A percentile compares a stretch with the other conserved stretches of the same genome.
These are phyloP conservation scores for Blastocystis sp. DNA, from an alignment of 352 stramenopile genomes.

Conservation along the genomic window DNA sequence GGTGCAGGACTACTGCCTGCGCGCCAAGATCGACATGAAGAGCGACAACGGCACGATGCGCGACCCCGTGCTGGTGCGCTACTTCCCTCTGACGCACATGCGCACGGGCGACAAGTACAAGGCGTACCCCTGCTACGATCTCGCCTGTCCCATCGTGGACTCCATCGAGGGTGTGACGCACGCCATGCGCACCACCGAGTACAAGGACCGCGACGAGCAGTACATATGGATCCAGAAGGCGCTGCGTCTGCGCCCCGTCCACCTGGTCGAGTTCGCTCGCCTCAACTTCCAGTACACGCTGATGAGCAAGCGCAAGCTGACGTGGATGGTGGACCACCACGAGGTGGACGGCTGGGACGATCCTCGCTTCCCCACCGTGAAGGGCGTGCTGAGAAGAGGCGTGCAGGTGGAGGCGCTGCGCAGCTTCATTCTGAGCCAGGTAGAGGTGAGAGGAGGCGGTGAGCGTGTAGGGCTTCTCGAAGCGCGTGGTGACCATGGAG, in stretches of 20 bases:
- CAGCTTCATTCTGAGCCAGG: constrained; percentile 95
- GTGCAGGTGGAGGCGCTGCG: constrained; percentile 92
- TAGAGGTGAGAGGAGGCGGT: background rate
- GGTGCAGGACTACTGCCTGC: constrained; percentile 85
- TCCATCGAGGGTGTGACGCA: constrained; percentile 97
- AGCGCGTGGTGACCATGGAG: constrained; percentile 96
- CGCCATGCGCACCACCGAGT: constrained; percentile 97
- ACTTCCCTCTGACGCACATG: constrained; percentile 84
- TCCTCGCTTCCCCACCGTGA: constrained; percentile 96
- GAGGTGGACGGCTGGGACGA: constrained; percentile 96
- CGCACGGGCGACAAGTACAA: constrained; percentile 88
- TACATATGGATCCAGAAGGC: constrained; percentile 92
- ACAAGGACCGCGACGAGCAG: constrained; percentile 97
- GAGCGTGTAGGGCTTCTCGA: constrained; percentile 77
- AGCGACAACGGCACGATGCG: constrained; percentile 78
- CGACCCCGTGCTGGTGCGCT: constrained; percentile 85
- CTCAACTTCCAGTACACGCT: constrained; percentile 99
- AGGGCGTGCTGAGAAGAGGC: constrained; percentile 92
- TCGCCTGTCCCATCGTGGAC: constrained; percentile 98
- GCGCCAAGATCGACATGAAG: constrained; percentile 92
- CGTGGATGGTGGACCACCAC: constrained; percentile 97
- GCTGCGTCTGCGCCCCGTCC: constrained; percentile 82
- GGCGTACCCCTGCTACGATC: constrained; percentile 98
- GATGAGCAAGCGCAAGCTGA: constrained; percentile 97
- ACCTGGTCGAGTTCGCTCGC: constrained; percentile 92